Base-by-base conservation (phyloP, 2,329 filamentous ascomycete species). In the Tolypocladium pustulatum region DNA sequence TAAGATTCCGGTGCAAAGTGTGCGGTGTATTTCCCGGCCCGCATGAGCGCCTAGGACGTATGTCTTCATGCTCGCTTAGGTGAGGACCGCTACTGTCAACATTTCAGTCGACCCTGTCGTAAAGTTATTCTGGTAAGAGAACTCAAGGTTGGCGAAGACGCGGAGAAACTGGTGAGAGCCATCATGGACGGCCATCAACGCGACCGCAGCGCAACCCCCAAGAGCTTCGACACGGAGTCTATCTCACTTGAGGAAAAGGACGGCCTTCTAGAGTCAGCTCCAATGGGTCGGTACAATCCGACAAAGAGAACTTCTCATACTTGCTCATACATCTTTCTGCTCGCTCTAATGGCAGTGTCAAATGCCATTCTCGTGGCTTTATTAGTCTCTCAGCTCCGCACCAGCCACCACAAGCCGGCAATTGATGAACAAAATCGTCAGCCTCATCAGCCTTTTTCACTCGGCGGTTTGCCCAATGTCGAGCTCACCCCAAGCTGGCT, bases 391-490 rank as follows among this genome's bases (percentile, higher is more conserved):
- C 52, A 54, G 25, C 9, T 36, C 52, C 52, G 52, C 9, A 36
- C 13, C 6, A 20, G 30, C 20, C 52, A 36, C 4, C 15, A 36
- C 4, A 27, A 55, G 34, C 32, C 32, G 32, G 32, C 32, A 9
- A 9, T 34, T 34, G 32, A 34, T 34, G 5, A 34, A 34, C 32
- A n/a, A n/a, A n/a, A 34, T 34, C 32, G 32, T 34, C 32, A 34
- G 9, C 36, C 37, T 22, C 6, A 57, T 25, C 55, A 15, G n/a
- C 57, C 54, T 8, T 8, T 57, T 34, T 49, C 55, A 17, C 32
- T 59, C 5, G 58, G 58, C 6, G 58, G 58, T 17, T 38, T 51
- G 40, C 58, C 59, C 3, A 34, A 54, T 34, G 38, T 58, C 36
- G 54, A 54, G 37, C 27, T 20, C 12, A 27, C 32, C 9, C 59